These are phyloP conservation scores for Lentinus tigrinus DNA, from an alignment of 768 basidiomycete genomes.

Conservation along the genomic window DNA sequence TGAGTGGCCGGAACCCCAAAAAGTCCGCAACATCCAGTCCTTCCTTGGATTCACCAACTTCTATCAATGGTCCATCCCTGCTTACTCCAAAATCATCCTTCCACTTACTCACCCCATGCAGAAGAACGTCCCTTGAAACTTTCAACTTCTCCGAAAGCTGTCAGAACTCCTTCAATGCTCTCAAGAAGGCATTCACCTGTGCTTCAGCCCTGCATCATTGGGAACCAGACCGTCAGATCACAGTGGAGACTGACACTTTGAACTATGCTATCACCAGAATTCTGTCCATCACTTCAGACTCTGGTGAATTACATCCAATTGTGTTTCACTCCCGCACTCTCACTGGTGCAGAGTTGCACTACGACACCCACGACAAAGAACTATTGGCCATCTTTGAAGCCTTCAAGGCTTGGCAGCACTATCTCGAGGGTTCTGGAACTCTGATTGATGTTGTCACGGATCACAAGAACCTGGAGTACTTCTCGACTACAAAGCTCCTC, in stretches of 20 bases:
- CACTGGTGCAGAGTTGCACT: conserved; percentile 39
- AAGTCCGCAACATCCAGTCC: too few relatives aligned
- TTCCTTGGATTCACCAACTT: too few relatives aligned
- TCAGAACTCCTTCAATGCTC: conserved; percentile 27
- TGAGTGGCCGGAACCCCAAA: too few relatives aligned
- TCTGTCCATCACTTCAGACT: conserved; percentile 12
- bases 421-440: conserved; percentile 17
- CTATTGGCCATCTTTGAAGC: conserved; percentile 43
- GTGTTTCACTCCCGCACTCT: conserved; percentile 32
- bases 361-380: conserved; percentile 51
- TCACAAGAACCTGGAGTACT: conserved; percentile 40
- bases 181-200: conserved; percentile 25
- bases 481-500: conserved; percentile 30
- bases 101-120: too few relatives aligned
- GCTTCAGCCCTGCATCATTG: conserved; percentile 23
- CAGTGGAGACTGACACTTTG: conserved; percentile 25
- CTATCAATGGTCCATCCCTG: too few relatives aligned
- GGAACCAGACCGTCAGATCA: conserved; percentile 10
- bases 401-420: conserved; percentile 26
- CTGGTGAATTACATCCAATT: conserved; percentile 29
- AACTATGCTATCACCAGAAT: conserved; percentile 22
- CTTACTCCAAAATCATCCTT: too few relatives aligned
- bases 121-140: conserved; percentile 26
- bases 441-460: conserved; percentile 29
- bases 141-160: conserved; percentile 19